Evolutionary conservation across 2,329 filamentous ascomycete genomes (phyloP).

Genomic region (Coniochaeta sp.): DNA sequence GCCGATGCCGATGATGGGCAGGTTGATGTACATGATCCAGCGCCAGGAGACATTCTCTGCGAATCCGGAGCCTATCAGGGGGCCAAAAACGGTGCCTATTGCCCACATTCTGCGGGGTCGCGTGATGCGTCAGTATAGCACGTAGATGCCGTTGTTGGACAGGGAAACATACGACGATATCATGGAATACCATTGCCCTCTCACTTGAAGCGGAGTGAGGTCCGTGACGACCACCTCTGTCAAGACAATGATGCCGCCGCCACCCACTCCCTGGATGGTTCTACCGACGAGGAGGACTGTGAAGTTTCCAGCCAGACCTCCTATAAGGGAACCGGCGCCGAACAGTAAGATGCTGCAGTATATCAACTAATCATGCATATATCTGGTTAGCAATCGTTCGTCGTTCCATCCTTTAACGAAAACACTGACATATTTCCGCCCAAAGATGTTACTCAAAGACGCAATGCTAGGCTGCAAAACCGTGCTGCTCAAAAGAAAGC

Average conservation of each 20-base stretch:
- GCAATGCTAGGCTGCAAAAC: conserved; percentile 44
- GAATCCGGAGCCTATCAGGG: conserved; percentile 45
- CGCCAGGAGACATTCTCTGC: conserved; percentile 44
- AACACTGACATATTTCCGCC: conserved; percentile 20
- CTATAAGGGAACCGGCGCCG: conserved; percentile 30
- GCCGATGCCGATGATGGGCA: conserved; percentile 47
- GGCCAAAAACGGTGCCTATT: conserved; percentile 45
- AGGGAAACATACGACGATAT: conserved; percentile 16
- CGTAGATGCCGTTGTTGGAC: background rate
- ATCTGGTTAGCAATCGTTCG: background rate
- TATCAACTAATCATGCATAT: conserved; percentile 11
- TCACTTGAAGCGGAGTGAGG: conserved; percentile 32
- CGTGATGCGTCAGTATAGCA: background rate
- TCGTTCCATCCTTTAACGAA: background rate
- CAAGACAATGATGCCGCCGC: conserved; percentile 39
- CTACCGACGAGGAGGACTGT: conserved; percentile 39
- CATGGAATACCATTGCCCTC: conserved; percentile 30
- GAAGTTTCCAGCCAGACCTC: conserved; percentile 31
- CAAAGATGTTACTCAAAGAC: conserved; percentile 26
- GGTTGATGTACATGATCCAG: conserved; percentile 61
- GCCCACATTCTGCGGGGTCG: conserved; percentile 34
- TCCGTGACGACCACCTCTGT: conserved; percentile 37
- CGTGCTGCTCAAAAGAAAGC: conserved; percentile 59
- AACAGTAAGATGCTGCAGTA: conserved; percentile 24
- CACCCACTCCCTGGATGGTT: conserved; percentile 42